A percentile compares a stretch with the other conserved stretches of the same genome.
Evolutionary conservation across 2,329 filamentous ascomycete genomes (phyloP).

Genomic region (Ramularia collo-cygni): DNA sequence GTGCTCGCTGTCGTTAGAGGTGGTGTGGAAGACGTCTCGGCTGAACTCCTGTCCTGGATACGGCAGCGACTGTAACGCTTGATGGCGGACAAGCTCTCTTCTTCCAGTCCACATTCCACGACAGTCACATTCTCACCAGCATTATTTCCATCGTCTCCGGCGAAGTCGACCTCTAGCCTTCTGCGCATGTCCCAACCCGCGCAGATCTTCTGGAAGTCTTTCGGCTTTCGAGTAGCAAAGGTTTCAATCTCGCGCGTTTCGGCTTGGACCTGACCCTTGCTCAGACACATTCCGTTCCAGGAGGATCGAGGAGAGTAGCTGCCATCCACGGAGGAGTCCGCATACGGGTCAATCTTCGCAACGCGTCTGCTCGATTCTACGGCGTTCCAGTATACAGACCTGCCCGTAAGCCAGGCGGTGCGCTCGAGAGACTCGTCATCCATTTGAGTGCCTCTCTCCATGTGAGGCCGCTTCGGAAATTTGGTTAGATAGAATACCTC

Average conservation of each 20-base stretch:
- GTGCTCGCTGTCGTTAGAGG: conserved; percentile 22
- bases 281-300: conserved; percentile 64
- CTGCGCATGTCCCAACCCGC: conserved; percentile 89
- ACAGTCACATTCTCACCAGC: conserved; percentile 73
- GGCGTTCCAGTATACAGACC: conserved; percentile 72
- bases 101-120: conserved; percentile 63
- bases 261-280: conserved; percentile 60
- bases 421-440: conserved; percentile 52
- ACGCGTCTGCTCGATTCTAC: conserved; percentile 69
- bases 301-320: conserved; percentile 78
- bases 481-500: conserved; percentile 82
- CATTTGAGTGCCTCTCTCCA: conserved; percentile 39
- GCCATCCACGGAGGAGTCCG: conserved; percentile 57
- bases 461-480: conserved; percentile 52
- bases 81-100: conserved; percentile 47
- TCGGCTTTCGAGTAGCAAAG: conserved; percentile 65
- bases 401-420: conserved; percentile 72
- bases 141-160: conserved; percentile 66
- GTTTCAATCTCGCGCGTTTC: conserved; percentile 78
- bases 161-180: conserved; percentile 81
- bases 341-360: conserved; percentile 65
- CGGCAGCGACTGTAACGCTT: conserved; percentile 54
- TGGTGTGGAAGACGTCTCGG: conserved; percentile 18
- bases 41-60: conserved; percentile 23
- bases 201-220: conserved; percentile 70